Evolutionary conservation across 352 stramenopile genomes (phyloP), one percentile per base, ranked within the genome.

Genomic region (Phytophthora citricola): DNA sequence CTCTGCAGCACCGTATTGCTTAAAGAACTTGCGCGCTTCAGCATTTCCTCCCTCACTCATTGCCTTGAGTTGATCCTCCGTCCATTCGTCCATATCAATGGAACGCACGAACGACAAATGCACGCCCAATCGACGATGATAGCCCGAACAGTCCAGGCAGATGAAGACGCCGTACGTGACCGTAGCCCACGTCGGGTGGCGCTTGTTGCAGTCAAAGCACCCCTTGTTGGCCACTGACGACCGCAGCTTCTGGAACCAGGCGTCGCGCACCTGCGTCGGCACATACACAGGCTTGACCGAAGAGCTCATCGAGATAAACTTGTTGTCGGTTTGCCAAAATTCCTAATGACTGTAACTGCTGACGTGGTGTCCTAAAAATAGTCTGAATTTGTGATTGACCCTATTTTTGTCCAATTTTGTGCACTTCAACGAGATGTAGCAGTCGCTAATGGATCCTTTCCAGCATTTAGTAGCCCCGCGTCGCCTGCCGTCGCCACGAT

Each of bases 1-100:
- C 53, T 96, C 89, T 50, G 87, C 83, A 6, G 88, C 86, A 40
- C 89, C 85, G 57, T 96, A 92, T 64, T 96, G 87, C 73, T 97
- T 97, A 73, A 99, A 99, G 72, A 97, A 98, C 61, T 97, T 94
- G 48, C 85, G 81, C 29, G 96, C 93, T 48, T 97, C 91, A 5
- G 74, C 81, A 70, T 99, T 99, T n/a, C 96, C 96, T 29, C 96
- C 94, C 24, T 95, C 78, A 43, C 79, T 87, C 96, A 99, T 99
- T 48, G 85, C 54, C 63, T 92, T 93, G 26, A 99, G 78, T 69
- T 99, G 93, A 29, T 97, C 91, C 46, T 97, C 90, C 3, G 92
- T 98, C 95, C 95, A 99, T 64, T 98, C 91, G 80, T 98, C 95
- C 89, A 99, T 97, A 65, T 98, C 94, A 32, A 97, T 92, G 31